Conservation (phyloP, 345 rosid species). For the Camelina laxa region DNA sequence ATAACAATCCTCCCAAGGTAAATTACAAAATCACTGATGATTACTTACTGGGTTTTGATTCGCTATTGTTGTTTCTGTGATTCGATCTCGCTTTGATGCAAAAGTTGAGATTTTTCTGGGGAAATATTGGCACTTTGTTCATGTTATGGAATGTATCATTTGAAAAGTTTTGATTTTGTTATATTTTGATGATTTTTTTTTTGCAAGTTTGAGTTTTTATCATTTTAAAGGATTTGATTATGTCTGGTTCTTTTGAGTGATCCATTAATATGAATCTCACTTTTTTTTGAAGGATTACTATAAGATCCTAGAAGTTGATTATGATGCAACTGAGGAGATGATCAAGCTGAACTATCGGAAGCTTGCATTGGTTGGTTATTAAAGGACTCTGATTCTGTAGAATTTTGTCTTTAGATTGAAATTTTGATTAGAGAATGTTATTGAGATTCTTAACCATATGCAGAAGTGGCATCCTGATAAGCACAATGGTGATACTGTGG, state of each 20-base stretch:
- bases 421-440: not conserved
- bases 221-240: not conserved
- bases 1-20: slow-evolving; percentile 34
- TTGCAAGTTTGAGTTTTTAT: slow-evolving; percentile 6
- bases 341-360: slow-evolving; percentile 65
- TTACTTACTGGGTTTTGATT: slow-evolving; percentile 14
- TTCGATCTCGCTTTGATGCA: slow-evolving; percentile 3
- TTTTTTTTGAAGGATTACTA: slow-evolving; percentile 62
- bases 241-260: not conserved
- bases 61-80: not conserved
- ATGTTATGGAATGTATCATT: not conserved
- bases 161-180: not conserved
- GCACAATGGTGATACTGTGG: slow-evolving; percentile 66
- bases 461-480: slow-evolving; percentile 90
- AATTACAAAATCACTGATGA: not conserved
- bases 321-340: slow-evolving; percentile 76
- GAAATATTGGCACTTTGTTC: not conserved
- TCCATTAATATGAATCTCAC: not conserved
- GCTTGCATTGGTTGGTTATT: slow-evolving; percentile 65
- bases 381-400: not conserved
- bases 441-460: not conserved
- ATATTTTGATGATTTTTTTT: not conserved
- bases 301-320: slow-evolving; percentile 73
- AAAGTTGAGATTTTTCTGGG: not conserved
- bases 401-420: not conserved